Evolutionary conservation across 164 flowering plant species (phyloP).

Genomic region (Stephania cephalantha): DNA sequence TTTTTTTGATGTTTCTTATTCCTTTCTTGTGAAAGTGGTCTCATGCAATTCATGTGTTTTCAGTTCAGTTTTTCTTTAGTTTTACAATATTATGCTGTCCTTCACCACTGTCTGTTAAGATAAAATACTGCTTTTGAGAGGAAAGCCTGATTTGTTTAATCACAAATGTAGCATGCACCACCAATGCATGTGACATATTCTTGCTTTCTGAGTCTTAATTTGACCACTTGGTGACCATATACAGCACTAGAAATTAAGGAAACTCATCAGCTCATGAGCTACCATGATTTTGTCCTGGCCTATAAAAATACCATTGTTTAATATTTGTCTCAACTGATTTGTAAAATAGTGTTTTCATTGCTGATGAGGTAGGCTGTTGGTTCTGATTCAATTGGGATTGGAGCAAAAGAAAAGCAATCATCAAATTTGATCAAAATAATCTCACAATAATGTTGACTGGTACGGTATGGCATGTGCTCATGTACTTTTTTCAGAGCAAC

Average conservation of each 20-base stretch:
- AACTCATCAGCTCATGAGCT: too few species aligned
- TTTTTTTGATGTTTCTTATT: too few species aligned
- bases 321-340: background rate
- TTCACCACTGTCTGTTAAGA: too few species aligned
- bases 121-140: too few species aligned
- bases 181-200: background rate
- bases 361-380: background rate
- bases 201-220: background rate
- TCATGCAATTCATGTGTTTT: background rate
- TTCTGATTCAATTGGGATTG: background rate
- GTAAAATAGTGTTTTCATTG: background rate
- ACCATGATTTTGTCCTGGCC: background rate
- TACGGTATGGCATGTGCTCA: too few species aligned
- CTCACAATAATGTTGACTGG: background rate
- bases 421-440: too few species aligned
- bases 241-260: too few species aligned
- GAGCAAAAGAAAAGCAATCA: background rate
- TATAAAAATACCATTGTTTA: background rate
- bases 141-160: too few species aligned
- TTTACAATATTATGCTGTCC: too few species aligned
- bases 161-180: background rate
- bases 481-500: background rate
- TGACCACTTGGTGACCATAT: background rate
- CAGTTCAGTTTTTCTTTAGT: background rate
- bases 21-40: background rate